These are phyloP conservation scores for Chrysopogon serrulatus DNA, from an alignment of 176 grass and related monocot species.

Conservation along the genomic window DNA sequence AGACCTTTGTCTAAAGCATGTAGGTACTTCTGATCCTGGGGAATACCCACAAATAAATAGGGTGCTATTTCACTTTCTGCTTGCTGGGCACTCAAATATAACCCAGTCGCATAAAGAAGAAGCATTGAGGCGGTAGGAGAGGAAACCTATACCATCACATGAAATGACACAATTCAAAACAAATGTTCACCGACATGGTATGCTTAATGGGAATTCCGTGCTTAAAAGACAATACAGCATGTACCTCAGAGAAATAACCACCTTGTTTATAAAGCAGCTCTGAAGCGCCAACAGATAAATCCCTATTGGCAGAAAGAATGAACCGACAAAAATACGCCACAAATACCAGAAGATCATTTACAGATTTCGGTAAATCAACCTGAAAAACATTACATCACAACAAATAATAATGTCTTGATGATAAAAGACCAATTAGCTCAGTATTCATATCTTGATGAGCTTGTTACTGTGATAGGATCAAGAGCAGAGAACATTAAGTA, in stretches of 20 bases:
- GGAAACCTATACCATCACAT: constrained; percentile 42
- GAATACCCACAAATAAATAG: constrained; percentile 26
- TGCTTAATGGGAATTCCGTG: neutral
- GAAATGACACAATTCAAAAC: constrained; percentile 16
- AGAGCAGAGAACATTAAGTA: neutral
- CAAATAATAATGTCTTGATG: neutral
- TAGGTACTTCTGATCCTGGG: constrained; percentile 26
- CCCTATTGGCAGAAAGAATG: constrained; percentile 49
- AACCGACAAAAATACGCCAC: constrained; percentile 49
- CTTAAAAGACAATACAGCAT: constrained; percentile 29
- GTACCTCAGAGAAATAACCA: constrained; percentile 62
- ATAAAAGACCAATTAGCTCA: neutral
- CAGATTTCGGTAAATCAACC: constrained; percentile 30
- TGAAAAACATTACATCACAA: constrained; percentile 32
- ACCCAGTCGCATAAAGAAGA: constrained; percentile 61
- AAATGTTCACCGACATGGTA: constrained; percentile 12
- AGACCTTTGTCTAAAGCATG: constrained; percentile 38
- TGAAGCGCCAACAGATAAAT: constrained; percentile 24
- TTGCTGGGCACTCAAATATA: constrained; percentile 38
- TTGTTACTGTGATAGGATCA: neutral
- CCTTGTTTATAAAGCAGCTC: constrained; percentile 47
- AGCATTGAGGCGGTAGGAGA: constrained; percentile 46
- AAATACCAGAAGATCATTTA: constrained; percentile 52
- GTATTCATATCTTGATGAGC: neutral
- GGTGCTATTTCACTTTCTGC: constrained; percentile 23